These are phyloP conservation scores for Fusarium sacchari DNA, from an alignment of 2,329 filamentous ascomycete genomes.

Conservation along the genomic window DNA sequence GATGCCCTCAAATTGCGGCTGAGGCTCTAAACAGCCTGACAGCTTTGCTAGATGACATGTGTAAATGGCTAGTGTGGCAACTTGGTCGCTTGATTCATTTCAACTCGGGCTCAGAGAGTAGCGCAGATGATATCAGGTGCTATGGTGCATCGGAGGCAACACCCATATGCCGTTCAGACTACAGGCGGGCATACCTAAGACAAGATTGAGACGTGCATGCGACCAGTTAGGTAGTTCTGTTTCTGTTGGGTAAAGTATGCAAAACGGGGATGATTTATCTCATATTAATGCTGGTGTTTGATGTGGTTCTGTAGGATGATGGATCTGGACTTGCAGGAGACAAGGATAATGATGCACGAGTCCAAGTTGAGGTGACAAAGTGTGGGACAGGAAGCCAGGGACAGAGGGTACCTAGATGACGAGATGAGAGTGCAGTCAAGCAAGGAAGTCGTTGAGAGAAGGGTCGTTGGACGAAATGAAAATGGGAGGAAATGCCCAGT, in stretches of 20 bases:
- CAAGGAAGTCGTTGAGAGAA: not conserved
- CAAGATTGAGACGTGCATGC: constrained; percentile 6
- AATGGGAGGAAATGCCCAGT: constrained; percentile 9
- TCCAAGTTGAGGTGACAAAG: constrained; percentile 9
- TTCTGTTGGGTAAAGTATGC: not conserved
- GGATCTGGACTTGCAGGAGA: not conserved
- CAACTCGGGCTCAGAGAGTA: constrained; percentile 1
- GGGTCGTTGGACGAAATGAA: constrained; percentile 6
- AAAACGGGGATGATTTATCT: not conserved
- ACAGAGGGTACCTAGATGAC: not conserved
- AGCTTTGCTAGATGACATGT: constrained; percentile 3
- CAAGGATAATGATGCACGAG: constrained; percentile 9
- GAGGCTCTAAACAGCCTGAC: constrained; percentile 11
- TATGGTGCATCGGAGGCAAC: constrained; percentile 2
- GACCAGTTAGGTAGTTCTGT: not conserved
- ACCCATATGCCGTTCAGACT: constrained; percentile 12
- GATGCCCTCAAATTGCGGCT: constrained; percentile 20
- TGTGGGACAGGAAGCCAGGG: constrained; percentile 2
- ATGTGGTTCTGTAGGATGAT: constrained; percentile 1
- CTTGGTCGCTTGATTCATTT: constrained; percentile 29
- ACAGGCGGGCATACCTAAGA: constrained; percentile 1
- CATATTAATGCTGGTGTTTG: constrained; percentile 13
- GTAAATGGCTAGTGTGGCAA: constrained; percentile 38
- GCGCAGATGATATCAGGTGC: not conserved
- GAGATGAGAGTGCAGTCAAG: not conserved